Base-by-base conservation (phyloP, 1,284 basidiomycete species). In the Binderoboletus segoi region DNA sequence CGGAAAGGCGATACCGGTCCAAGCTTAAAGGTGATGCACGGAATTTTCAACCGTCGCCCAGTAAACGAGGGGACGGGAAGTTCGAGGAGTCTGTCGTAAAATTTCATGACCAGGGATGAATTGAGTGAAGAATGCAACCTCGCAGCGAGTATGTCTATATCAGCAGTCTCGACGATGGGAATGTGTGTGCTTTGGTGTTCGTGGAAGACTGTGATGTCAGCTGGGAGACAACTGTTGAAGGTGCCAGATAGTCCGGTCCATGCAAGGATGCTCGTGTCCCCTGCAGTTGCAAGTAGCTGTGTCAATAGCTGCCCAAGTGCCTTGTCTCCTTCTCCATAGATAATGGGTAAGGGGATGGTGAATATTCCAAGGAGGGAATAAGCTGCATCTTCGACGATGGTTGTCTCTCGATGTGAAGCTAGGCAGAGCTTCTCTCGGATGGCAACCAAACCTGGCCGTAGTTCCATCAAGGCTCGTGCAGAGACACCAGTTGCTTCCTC, bases 161-260 rank as follows among this genome's bases (percentile, higher is more conserved):
- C n/a, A 3, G 24, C 10, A 3, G 11, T 15, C 4, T 38, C 12
- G 33, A 3, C 0, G 10, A 13, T 4, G 52, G 60, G 8, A n/a
- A 61, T n/a, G 24, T 61, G 48, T 10, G 33, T 18, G 2, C 21
- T 48, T 2, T 33, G 28, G 8, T 16, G 8, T 1, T 37, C 1
- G 7, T 6, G 18, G 26, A 62, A 61, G 0, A 47, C 56, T 1
- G 12, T 13, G 13, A 62, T 49, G 1, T 32, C 8, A 1, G 48
- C 3, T 2, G 60, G 60, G 7, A 62, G 35, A 13, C 60, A 62
- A 15, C 56, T 62, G 2, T 61, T 62, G 21, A 45, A 53, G 0
- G 15, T n/a, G 1, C 51, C 56, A 12, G 51, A 51, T 4, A 12
- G 15, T 12, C 60, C 60, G 2, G 40, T 48, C 58, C 57, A 59